A percentile compares a stretch with the other conserved stretches of the same genome.
Conservation (phyloP, 1,284 basidiomycete species). For the Malassezia sympodialis region DNA sequence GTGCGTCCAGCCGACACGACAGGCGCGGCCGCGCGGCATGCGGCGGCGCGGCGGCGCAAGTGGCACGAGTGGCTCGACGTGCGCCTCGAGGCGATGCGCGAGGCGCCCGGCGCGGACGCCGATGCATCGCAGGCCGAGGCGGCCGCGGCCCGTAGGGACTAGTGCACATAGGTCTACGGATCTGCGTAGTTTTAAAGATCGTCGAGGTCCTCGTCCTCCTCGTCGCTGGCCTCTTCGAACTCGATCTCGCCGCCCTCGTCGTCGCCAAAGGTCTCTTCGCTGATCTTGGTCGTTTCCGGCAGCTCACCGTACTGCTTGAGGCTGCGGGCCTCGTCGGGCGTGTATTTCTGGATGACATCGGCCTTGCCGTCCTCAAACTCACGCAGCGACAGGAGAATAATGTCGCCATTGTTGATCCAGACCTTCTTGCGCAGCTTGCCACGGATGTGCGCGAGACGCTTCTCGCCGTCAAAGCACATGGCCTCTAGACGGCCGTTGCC, state of each 20-base stretch:
- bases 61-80: constrained; percentile 32
- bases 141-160: neutral
- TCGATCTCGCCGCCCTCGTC: constrained; percentile 55
- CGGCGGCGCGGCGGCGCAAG: constrained; percentile 18
- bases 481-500: constrained; percentile 96
- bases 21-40: constrained; percentile 15
- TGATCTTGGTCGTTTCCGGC: constrained; percentile 95
- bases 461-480: constrained; percentile 96
- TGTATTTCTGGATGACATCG: constrained; percentile 98
- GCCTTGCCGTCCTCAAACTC: constrained; percentile 99
- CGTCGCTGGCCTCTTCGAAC: constrained; percentile 47
- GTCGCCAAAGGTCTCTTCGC: constrained; percentile 91
- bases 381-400: constrained; percentile 86
- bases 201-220: constrained; percentile 39
- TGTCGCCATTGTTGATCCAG: constrained; percentile 99
- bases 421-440: constrained; percentile 99
- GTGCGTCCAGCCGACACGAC: constrained; percentile 21
- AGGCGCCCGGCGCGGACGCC: neutral
- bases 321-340: constrained; percentile 75
- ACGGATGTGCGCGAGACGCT: constrained; percentile 91
- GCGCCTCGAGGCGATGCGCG: constrained; percentile 27
- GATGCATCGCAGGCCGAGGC: neutral
- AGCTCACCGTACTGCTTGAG: constrained; percentile 96
- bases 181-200: constrained; percentile 20
- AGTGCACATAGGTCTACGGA: neutral